Conservation (phyloP, 495 filamentous ascomycete genomes). For the Bombardia bombarda region DNA sequence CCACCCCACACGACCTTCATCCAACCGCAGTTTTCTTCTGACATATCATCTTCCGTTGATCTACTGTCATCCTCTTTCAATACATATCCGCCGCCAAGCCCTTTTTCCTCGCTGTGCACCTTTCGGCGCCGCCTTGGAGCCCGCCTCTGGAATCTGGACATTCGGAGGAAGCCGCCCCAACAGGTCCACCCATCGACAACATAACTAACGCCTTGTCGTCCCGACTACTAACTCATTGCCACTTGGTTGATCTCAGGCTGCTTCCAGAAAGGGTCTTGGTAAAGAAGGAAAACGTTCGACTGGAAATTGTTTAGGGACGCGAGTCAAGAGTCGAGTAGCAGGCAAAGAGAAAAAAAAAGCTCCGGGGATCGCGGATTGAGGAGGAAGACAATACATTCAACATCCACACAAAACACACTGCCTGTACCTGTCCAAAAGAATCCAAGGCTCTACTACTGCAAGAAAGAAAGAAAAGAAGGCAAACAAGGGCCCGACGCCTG, state of each 20-base stretch:
- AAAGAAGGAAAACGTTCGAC: not conserved
- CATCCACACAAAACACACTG: constrained; percentile 1
- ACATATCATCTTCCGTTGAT: no score
- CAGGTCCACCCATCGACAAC: not conserved
- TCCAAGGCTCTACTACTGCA: not conserved
- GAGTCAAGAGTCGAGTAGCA: constrained; percentile 4
- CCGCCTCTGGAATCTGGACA: no score
- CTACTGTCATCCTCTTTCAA: not conserved
- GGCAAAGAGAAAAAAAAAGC: no score
- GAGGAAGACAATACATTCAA: not conserved
- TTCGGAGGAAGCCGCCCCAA: no score
- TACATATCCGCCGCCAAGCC: no score
- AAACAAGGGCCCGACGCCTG: constrained; percentile 9
- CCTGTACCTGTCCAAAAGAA: constrained; percentile 8
- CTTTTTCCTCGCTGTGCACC: no score
- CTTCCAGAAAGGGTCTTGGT: not conserved
- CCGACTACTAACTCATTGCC: not conserved
- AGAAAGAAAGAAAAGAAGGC: constrained; percentile 3
- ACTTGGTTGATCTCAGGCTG: not conserved
- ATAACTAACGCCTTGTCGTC: not conserved
- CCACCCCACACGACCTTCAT: not conserved
- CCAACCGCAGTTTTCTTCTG: not conserved
- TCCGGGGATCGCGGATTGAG: constrained; percentile 2
- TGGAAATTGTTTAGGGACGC: not conserved
- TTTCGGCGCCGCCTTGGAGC: no score